Evolutionary conservation across 2,329 filamentous ascomycete species (phyloP).

Genomic region (Paecilomyces variotii): DNA sequence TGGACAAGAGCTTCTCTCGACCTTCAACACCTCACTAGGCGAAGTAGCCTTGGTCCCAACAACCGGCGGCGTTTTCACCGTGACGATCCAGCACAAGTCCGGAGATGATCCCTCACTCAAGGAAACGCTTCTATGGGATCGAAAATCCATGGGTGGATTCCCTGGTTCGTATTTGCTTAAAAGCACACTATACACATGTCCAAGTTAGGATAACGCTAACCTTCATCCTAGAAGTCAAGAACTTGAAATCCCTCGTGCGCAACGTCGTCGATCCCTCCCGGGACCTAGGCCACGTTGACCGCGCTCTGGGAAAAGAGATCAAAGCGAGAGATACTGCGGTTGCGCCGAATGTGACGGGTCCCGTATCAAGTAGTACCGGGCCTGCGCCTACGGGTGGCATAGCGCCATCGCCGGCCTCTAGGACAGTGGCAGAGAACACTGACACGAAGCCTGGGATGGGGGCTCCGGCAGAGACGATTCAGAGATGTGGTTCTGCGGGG

Average conservation of each 20-base stretch:
- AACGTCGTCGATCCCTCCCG: slow-evolving; percentile 72
- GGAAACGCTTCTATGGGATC: slow-evolving; percentile 70
- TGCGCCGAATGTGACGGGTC: not conserved
- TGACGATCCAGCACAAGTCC: slow-evolving; percentile 49
- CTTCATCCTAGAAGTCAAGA: slow-evolving; percentile 61
- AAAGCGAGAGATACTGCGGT: not conserved
- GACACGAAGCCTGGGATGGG: not conserved
- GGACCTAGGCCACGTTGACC: slow-evolving; percentile 75
- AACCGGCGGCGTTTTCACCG: slow-evolving; percentile 75
- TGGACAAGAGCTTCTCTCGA: slow-evolving; percentile 90
- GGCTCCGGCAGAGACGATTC: not conserved
- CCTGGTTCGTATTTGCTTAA: slow-evolving; percentile 47
- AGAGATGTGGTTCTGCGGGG: slow-evolving; percentile 1
- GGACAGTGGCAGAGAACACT: not conserved
- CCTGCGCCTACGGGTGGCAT: not conserved
- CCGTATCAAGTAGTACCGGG: not conserved
- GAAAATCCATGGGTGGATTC: slow-evolving; percentile 79
- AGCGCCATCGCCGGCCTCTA: not conserved
- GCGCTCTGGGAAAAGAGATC: slow-evolving; percentile 22
- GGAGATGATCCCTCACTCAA: slow-evolving; percentile 22
- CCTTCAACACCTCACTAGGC: slow-evolving; percentile 73
- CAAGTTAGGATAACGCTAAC: not conserved
- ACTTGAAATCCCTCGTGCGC: slow-evolving; percentile 74
- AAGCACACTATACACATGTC: not conserved
- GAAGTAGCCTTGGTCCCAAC: slow-evolving; percentile 81